These are phyloP conservation scores for Fusarium chlamydosporum DNA, from an alignment of 2,329 filamentous ascomycete genomes.

Conservation along the genomic window DNA sequence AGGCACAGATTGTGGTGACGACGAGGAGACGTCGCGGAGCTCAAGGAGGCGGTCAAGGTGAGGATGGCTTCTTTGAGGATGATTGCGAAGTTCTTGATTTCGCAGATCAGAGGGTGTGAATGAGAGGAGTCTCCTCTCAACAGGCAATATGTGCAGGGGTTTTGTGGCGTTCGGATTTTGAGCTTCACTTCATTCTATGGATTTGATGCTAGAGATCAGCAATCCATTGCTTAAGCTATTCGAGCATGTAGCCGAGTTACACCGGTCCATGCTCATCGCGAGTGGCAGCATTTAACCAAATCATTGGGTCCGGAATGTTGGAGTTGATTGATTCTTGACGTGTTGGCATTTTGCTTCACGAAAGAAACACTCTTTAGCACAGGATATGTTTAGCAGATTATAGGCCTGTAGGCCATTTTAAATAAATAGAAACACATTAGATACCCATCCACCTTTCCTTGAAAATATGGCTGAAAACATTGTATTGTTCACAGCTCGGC, in stretches of 20 bases:
- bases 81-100: constrained; percentile 94
- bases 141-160: constrained; percentile 19
- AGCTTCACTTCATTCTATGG: constrained; percentile 45
- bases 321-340: constrained; percentile 51
- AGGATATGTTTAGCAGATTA: constrained; percentile 44
- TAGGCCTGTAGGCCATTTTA: constrained; percentile 41
- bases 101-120: constrained; percentile 76
- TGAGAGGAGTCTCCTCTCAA: constrained; percentile 7
- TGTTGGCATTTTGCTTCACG: constrained; percentile 51
- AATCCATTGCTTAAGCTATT: constrained; percentile 33
- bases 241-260: constrained; percentile 31
- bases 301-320: constrained; percentile 43
- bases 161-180: constrained; percentile 34
- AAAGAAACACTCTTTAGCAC: constrained; percentile 50
- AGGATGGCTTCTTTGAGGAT: constrained; percentile 90
- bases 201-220: constrained; percentile 30
- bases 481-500: no score
- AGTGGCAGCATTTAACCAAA: constrained; percentile 42
- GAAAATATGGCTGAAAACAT: no score
- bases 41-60: constrained; percentile 66
- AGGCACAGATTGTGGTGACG: constrained; percentile 86
- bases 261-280: constrained; percentile 26
- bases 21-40: constrained; percentile 76
- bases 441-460: constrained; percentile 51
- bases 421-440: constrained; percentile 57